These are phyloP conservation scores for Lycium ferocissimum DNA, from an alignment of 257 asterid species.

Conservation along the genomic window DNA sequence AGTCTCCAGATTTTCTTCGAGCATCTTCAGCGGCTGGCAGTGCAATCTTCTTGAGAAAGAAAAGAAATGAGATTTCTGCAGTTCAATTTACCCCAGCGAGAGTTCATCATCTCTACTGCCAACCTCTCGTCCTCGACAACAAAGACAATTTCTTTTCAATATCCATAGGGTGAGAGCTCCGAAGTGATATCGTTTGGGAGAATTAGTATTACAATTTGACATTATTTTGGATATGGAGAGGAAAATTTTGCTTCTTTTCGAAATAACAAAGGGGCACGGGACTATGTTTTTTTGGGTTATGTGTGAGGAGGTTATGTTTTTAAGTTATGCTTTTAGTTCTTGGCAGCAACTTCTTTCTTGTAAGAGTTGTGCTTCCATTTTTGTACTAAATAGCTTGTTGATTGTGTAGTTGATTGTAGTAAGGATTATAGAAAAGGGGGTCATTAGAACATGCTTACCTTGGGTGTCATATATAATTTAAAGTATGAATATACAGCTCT, in stretches of 20 bases:
- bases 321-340: background rate
- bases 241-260: background rate
- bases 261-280: background rate
- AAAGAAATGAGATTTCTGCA: background rate
- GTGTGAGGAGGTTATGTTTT: background rate
- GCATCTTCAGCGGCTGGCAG: conserved; percentile 96
- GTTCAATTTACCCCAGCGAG: background rate
- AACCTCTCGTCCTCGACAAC: conserved; percentile 16
- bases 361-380: background rate
- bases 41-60: conserved; percentile 73
- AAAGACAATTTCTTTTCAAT: conserved; percentile 10
- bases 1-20: conserved; percentile 86
- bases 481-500: background rate
- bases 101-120: background rate
- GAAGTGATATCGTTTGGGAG: conserved; percentile 27
- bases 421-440: background rate
- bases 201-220: conserved; percentile 1
- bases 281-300: conserved; percentile 16
- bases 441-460: no score
- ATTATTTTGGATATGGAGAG: conserved; percentile 33
- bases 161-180: conserved; percentile 29
- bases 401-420: conserved; percentile 10
- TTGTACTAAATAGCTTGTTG: conserved; percentile 13
- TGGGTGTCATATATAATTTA: background rate
- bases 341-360: background rate